A percentile compares a stretch with the other conserved stretches of the same genome.
Conservation (phyloP, 768 basidiomycete genomes). For the Tulasnella sp. region DNA sequence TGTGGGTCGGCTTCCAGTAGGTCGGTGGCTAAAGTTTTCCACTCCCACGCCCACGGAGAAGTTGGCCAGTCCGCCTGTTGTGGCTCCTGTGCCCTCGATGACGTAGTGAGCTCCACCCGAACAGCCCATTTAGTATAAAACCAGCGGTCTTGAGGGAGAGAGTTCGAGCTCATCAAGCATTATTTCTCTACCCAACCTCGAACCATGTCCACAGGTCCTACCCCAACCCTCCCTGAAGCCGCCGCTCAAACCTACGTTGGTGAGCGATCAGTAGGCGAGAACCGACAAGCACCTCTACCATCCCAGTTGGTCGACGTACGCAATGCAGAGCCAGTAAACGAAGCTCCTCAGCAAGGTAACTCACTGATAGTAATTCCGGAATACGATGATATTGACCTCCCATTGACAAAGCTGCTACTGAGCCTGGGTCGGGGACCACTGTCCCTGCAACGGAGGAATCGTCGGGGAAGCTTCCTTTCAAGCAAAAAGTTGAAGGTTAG, state of each 20-base stretch:
- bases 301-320: background rate
- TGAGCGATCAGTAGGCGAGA: background rate
- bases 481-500: constrained; percentile 21
- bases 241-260: background rate
- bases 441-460: constrained; percentile 5
- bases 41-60: background rate
- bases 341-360: constrained; percentile 21
- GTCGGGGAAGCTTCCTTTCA: constrained; percentile 17
- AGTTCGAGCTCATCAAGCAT: background rate
- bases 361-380: background rate
- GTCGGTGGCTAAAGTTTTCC: constrained; percentile 3
- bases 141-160: background rate
- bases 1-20: background rate
- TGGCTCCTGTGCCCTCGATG: background rate
- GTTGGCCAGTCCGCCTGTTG: background rate
- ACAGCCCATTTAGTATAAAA: no score
- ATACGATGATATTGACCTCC: background rate
- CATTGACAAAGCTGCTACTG: background rate
- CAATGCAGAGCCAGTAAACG: background rate
- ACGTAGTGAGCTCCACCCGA: background rate
- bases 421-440: constrained; percentile 22
- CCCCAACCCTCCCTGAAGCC: background rate
- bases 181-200: background rate
- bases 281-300: background rate
- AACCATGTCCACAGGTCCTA: background rate